Conservation (phyloP, 371 early-diverging fungal genomes). For the Mortierella sp. region DNA sequence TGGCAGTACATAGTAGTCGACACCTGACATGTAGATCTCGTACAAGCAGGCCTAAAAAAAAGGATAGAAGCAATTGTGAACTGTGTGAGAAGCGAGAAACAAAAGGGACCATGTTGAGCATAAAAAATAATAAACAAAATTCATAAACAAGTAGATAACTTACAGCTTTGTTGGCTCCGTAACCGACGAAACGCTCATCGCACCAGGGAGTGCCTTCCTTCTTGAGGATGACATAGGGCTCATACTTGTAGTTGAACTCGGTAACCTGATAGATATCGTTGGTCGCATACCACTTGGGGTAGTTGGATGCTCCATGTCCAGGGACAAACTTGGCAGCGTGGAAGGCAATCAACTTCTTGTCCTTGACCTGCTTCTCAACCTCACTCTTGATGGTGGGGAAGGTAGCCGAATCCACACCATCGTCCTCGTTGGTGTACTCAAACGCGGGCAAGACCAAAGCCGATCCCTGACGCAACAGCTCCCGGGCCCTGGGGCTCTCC, state of each 20-base stretch:
- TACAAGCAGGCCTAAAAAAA: conserved; percentile 68
- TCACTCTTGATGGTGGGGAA: conserved; percentile 63
- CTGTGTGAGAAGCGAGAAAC: background rate
- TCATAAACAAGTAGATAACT: conserved; percentile 1
- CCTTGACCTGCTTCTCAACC: conserved; percentile 59
- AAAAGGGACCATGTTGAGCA: background rate
- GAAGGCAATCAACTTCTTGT: conserved; percentile 69
- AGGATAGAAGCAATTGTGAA: background rate
- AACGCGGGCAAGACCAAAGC: conserved; percentile 75
- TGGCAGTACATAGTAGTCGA: conserved; percentile 75
- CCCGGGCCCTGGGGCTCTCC: conserved; percentile 60
- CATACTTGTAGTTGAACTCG: conserved; percentile 71
- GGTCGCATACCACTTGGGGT: conserved; percentile 64
- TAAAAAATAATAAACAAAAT: background rate
- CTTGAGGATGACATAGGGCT: conserved; percentile 73
- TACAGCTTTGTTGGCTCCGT: conserved; percentile 77
- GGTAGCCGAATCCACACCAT: conserved; percentile 65
- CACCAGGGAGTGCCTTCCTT: conserved; percentile 76
- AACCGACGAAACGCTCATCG: conserved; percentile 78
- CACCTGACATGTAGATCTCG: conserved; percentile 74
- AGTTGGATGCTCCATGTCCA: conserved; percentile 73
- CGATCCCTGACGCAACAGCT: conserved; percentile 60
- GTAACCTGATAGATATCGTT: conserved; percentile 64
- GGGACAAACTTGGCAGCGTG: conserved; percentile 65
- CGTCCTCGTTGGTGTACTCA: conserved; percentile 65